Base-by-base conservation (phyloP, 208 protist genomes). In the Leishmania martiniquensis region DNA sequence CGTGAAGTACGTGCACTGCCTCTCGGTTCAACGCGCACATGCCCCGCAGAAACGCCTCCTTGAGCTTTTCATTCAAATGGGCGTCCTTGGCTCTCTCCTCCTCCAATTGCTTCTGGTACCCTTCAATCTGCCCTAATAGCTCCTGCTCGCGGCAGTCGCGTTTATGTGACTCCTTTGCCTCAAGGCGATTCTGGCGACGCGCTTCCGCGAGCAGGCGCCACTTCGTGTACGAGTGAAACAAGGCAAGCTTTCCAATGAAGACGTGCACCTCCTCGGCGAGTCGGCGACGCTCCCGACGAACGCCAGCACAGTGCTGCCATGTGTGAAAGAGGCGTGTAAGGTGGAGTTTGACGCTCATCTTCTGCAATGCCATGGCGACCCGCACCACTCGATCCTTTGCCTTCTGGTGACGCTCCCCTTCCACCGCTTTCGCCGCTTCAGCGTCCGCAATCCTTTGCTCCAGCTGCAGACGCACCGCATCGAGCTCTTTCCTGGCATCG, bases 11-110 rank as follows among this genome's bases (percentile, higher is more conserved):
- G 45, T 96, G 87, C 77, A 97, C 91, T 6, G 96, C 96, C 76
- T 98, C 96, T 7, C 91, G 92, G 75, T 98, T 98, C 63, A 98
- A 79, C 6, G 96, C 93, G 59, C 90, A 94, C 45, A 98, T 90
- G 9, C 96, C 95, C 1, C 91, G 87, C 57, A 98, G 85, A 79
- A 98, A 96, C 0, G 93, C 93, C 1, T 82, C 85, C 79, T 91
- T 93, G 67, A 96, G 77, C 29, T 90, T 76, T 47, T 94, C 94
- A 34, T 92, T 91, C 65, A 96, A 60, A 1, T 65, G 75, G n/a
- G 76, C 80, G 32, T 85, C 87, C 0, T 85, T 88, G 42, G 78
- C 72, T 60, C 85, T 66, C 72, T 90, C 84, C 60, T 77, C 84
- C 47, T 55, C 65, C 12, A 91, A 72, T 54, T 77, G 71, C 47